Base-by-base conservation (phyloP, 2,329 filamentous ascomycete species). In the Chaetomiaceae sp. region DNA sequence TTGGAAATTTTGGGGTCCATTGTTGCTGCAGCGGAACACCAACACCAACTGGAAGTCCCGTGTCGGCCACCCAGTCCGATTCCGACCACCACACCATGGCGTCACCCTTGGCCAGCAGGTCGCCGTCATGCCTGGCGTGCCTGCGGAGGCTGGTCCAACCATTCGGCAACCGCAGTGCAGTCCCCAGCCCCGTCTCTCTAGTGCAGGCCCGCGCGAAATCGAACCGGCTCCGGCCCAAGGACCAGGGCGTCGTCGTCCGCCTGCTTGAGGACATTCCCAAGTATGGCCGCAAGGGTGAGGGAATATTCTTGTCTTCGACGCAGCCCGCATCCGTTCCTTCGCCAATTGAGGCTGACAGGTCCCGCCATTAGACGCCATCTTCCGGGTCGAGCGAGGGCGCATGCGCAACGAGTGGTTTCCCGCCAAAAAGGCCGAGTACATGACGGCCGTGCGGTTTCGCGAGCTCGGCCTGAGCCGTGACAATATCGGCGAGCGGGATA, bases 191-290 rank as follows among this genome's bases (percentile, higher is more conserved):
- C 37, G 52, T 64, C 27, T 54, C 63, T 34, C 54, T 65, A 23
- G 63, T 60, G 45, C 70, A 71, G 60, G 62, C 65, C 44, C 72
- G 72, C 51, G 65, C 66, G 31, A 73, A 66, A 63, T 68, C 68
- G 57, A 69, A 63, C 45, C 64, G 66, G 44, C 63, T 67, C 53
- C 67, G 68, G 50, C 64, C 68, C 37, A 65, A 67, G 45, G 70
- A 74, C 53, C 62, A 69, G 54, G 73, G 73, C 55, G 72, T 75
- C 12, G 66, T 74, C 19, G 73, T 76, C 61, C 72, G 73, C 22
- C 65, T 76, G 56, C 64, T 75, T 8, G 56, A 68, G 50, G 69
- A 75, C 52, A 68, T 76, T 14, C 63, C 64, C 20, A 65, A 66
- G 19, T 76, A 70, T 54, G 74, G 73, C 6, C 69, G 70, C 52